Evolutionary conservation across 225 moss, liverwort and hornwort species (phyloP).

Genomic region (Pseudisothecium myosuroides): DNA sequence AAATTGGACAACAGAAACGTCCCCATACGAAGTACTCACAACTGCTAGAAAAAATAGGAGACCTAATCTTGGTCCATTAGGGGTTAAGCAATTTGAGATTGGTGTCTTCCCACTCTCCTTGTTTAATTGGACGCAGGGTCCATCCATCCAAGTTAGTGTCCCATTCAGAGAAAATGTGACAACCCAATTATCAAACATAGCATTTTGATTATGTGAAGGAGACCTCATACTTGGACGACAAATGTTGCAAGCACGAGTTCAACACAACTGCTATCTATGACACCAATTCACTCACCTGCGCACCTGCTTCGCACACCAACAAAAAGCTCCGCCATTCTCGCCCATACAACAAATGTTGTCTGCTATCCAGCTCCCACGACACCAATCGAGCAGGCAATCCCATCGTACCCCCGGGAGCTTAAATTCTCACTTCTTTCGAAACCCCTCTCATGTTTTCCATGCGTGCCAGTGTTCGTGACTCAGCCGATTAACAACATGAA

Average conservation of each 20-base stretch:
- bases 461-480: background rate
- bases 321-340: background rate
- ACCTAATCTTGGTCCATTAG: background rate
- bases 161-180: background rate
- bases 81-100: background rate
- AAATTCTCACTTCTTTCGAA: background rate
- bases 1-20: background rate
- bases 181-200: background rate
- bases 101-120: background rate
- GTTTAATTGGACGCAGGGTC: background rate
- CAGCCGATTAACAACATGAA: background rate
- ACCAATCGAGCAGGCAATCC: background rate
- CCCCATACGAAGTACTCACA: background rate
- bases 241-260: background rate
- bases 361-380: background rate
- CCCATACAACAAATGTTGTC: background rate
- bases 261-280: background rate
- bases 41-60: background rate
- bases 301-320: background rate
- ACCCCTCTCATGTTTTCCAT: background rate
- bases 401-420: background rate
- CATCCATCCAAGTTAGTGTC: background rate
- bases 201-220: background rate
- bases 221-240: background rate
- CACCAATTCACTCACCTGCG: background rate